A percentile compares a stretch with the other conserved stretches of the same genome.
These are phyloP conservation scores for Saturnispora bothae DNA, from an alignment of 805 yeast species.

Conservation along the genomic window DNA sequence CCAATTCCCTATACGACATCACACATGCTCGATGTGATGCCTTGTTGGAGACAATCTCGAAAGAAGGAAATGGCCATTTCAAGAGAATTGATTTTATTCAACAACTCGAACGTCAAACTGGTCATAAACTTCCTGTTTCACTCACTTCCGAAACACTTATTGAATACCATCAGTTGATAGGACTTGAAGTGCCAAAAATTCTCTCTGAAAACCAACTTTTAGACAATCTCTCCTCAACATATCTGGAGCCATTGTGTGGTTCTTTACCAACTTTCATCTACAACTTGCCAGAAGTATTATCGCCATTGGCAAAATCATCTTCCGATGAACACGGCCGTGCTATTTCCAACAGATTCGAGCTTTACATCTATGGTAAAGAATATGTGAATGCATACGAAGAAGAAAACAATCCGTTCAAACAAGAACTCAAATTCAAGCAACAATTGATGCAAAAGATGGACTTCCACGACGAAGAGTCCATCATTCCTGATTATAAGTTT, in stretches of 20 bases:
- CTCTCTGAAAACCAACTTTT: conserved; percentile 38
- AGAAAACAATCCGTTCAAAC: conserved; percentile 78
- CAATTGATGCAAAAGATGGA: conserved; percentile 44
- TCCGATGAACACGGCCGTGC: conserved; percentile 13
- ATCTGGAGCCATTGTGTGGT: conserved; percentile 54
- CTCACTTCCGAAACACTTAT: conserved; percentile 32
- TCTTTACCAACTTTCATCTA: conserved; percentile 60
- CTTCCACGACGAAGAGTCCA: conserved; percentile 48
- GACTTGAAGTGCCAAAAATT: conserved; percentile 27
- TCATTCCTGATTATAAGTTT: conserved; percentile 63
- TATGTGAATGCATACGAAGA: conserved; percentile 92
- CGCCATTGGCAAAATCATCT: conserved; percentile 78
- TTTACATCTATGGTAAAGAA: conserved; percentile 72
- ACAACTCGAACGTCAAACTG: conserved; percentile 46
- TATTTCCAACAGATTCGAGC: conserved; percentile 67
- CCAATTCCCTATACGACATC: conserved; percentile 9
- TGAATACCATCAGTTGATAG: conserved; percentile 30
- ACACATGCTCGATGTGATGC: conserved; percentile 19
- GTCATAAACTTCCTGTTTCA: conserved; percentile 32
- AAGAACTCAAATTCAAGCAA: conserved; percentile 45
- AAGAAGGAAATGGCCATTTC: conserved; percentile 24
- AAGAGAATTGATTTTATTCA: conserved; percentile 53
- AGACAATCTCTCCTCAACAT: conserved; percentile 24
- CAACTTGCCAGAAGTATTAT: conserved; percentile 75
- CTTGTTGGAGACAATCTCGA: conserved; percentile 11